These are phyloP conservation scores for Plasmodium knowlesi DNA, from an alignment of 169 alveolate species.

Conservation along the genomic window DNA sequence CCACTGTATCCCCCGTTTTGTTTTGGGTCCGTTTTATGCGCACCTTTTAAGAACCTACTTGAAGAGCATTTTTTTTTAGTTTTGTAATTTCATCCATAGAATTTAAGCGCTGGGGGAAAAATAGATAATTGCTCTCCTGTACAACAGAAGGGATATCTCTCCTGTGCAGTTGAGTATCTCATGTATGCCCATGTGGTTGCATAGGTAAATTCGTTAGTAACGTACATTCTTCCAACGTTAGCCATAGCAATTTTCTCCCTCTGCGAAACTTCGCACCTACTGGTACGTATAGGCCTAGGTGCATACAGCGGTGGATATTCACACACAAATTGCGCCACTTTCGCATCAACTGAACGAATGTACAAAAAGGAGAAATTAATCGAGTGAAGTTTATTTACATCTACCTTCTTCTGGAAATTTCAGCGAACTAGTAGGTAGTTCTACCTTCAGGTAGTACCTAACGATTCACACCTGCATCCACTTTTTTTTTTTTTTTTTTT, in stretches of 20 bases:
- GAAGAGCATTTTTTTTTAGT: not conserved
- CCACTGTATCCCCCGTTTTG: not conserved
- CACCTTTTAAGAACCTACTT: not conserved
- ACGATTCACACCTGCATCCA: not conserved
- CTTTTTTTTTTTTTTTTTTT: not conserved
- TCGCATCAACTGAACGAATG: not conserved
- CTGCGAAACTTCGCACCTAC: not conserved
- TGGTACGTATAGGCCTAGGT: not conserved
- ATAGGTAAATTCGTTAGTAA: not conserved
- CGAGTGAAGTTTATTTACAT: not conserved
- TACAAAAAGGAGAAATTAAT: not conserved
- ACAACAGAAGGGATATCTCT: not conserved
- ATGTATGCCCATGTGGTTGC: not conserved
- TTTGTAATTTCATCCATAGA: not conserved
- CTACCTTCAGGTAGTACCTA: not conserved
- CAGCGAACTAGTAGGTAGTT: not conserved
- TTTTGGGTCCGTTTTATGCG: not conserved
- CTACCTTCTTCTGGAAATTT: not conserved
- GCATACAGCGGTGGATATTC: not conserved
- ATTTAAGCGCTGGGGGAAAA: not conserved
- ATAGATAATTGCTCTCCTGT: not conserved
- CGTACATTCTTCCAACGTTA: not conserved
- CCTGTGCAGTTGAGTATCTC: not conserved
- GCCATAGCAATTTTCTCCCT: not conserved
- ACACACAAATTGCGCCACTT: not conserved